Percentiles rank a stretch among this genome's conserved stretches.
Conservation (phyloP, 2,329 filamentous ascomycete genomes). For the Verticillium dahliae region DNA sequence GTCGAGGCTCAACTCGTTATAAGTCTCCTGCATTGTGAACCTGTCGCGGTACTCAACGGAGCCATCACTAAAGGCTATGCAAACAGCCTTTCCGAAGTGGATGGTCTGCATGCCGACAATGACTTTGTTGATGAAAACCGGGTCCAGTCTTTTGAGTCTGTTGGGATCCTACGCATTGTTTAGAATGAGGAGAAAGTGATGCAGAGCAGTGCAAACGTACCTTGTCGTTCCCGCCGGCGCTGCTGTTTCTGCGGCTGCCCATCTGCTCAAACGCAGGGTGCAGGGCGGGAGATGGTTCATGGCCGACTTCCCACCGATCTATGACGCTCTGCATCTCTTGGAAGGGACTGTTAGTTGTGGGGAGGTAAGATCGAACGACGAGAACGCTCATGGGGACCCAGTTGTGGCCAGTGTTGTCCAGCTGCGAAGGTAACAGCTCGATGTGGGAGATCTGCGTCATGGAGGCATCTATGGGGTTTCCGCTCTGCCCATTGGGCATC, state of each 20-base stretch:
- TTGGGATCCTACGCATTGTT: not conserved
- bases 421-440: slow-evolving; percentile 62
- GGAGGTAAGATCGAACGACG: slow-evolving; percentile 62
- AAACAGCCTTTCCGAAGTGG: slow-evolving; percentile 65
- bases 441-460: slow-evolving; percentile 66
- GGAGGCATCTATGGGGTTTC: slow-evolving; percentile 38
- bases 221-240: slow-evolving; percentile 8
- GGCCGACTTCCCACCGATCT: slow-evolving; percentile 75
- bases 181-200: not conserved
- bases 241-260: slow-evolving; percentile 52
- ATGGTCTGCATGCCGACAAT: slow-evolving; percentile 62
- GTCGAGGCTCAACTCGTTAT: slow-evolving; percentile 55
- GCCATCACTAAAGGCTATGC: slow-evolving; percentile 72
- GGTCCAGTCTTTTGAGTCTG: slow-evolving; percentile 57
- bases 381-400: slow-evolving; percentile 57
- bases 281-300: slow-evolving; percentile 57
- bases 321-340: slow-evolving; percentile 68
- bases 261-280: slow-evolving; percentile 76
- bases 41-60: slow-evolving; percentile 76
- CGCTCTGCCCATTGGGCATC: slow-evolving; percentile 40
- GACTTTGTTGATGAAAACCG: slow-evolving; percentile 63
- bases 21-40: slow-evolving; percentile 62
- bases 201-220: not conserved
- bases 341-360: slow-evolving; percentile 46
- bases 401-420: slow-evolving; percentile 50